Evolutionary conservation across 2,329 filamentous ascomycete species (phyloP).

Genomic region (Ophiostoma sp.): DNA sequence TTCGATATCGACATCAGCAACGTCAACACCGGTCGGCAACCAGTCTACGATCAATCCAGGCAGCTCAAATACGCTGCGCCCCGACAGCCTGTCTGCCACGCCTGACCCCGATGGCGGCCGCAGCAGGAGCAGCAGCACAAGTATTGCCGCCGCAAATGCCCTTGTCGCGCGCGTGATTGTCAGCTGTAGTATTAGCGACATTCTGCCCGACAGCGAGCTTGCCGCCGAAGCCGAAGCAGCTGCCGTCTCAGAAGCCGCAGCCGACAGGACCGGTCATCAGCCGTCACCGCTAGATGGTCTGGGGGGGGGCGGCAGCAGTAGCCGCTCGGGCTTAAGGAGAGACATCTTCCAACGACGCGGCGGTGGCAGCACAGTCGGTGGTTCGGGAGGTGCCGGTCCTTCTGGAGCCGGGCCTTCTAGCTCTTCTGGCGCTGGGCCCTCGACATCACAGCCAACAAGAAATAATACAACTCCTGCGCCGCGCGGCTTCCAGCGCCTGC

Average conservation of each 20-base stretch:
- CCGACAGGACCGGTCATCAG: not conserved
- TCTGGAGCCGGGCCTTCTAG: not conserved
- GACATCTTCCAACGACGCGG: slow-evolving; percentile 17
- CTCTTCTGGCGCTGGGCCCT: not conserved
- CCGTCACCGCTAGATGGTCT: not conserved
- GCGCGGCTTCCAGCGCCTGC: slow-evolving; percentile 81
- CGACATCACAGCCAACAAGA: not conserved
- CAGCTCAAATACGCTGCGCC: not conserved
- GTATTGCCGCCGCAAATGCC: not conserved
- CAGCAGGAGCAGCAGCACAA: slow-evolving; percentile 30
- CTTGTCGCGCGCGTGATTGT: slow-evolving; percentile 65
- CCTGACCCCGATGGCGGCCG: not conserved
- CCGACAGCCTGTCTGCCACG: not conserved
- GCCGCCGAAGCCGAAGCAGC: slow-evolving; percentile 42
- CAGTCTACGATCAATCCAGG: slow-evolving; percentile 4
- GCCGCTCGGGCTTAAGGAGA: slow-evolving; percentile 11
- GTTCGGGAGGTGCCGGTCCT: not conserved
- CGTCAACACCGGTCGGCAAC: slow-evolving; percentile 24
- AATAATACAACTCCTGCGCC: slow-evolving; percentile 48
- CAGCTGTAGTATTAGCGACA: slow-evolving; percentile 84
- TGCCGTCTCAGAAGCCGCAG: slow-evolving; percentile 1
- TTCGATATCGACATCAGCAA: slow-evolving; percentile 27
- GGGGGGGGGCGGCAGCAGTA: not conserved
- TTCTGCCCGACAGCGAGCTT: slow-evolving; percentile 64
- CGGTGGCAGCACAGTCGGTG: not conserved